Base-by-base conservation (phyloP, 177 flowering plant species). In the Vitis hybrid region DNA sequence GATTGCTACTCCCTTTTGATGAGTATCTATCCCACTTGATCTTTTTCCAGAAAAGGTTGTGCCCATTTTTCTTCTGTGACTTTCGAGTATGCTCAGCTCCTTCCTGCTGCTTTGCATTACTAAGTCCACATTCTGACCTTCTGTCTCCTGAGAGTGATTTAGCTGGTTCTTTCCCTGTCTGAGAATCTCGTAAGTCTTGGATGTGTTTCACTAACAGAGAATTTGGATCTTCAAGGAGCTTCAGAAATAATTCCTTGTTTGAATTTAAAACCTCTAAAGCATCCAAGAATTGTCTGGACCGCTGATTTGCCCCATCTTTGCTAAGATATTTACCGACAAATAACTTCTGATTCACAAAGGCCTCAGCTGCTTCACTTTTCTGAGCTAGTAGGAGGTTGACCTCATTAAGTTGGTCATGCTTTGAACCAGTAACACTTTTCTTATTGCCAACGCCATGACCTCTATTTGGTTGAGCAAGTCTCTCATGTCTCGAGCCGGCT, bases 161-260 rank as follows among this genome's bases (percentile, higher is more conserved):
- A 49, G 31, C 61, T 68, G 20, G 73, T 44, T 56, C 75, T 63
- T 76, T 73, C 49, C 64, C 73, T 44, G 58, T 53, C 59, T 77
- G 79, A 60, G 81, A 74, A 69, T 77, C 77, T 59, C 64, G 76
- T 12, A 75, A 38, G 49, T 72, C 85, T 69, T 85, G 77, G 57
- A 84, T 81, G 33, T 80, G 80, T 75, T 85, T 82, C 50, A 74
- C 82, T 20, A 84, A 71, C 44, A 84, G 70, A 49, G 90, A 88
- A 66, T 85, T 80, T 6, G 86, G 88, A 66, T 87, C 88, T 68
- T 85, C 80, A 15, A 87, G 74, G 59, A 87, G 88, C 64, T 84
- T 82, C 38, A 82, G 10, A 67, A 87, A 86, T 19, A 87, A 56
- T 59, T 87, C 89, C 68, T 80, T 86, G 73, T 87, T 85, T 57